phyloP scores from a whole-genome alignment of 371 early-diverging fungal species.

The Phascolomyces articulosus region DNA sequence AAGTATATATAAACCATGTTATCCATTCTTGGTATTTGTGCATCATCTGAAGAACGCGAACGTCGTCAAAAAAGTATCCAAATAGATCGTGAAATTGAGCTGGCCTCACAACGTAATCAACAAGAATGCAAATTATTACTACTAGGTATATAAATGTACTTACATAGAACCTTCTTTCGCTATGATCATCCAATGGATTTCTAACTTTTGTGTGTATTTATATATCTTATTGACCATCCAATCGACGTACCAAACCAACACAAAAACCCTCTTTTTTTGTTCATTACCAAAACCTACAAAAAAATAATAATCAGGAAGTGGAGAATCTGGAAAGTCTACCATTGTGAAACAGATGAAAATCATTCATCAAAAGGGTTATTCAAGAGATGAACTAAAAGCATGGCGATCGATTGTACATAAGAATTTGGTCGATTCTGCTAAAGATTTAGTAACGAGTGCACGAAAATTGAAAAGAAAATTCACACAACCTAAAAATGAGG shows the following conservation, averaged over 20 bases:
- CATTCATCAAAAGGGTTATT: slow-evolving; percentile 84
- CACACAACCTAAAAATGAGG: slow-evolving; percentile 8
- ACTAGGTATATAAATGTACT: no score
- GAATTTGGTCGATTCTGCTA: slow-evolving; percentile 75
- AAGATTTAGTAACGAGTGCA: slow-evolving; percentile 59
- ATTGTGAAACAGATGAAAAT: slow-evolving; percentile 90
- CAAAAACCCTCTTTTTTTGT: not conserved
- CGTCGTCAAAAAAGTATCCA: slow-evolving; percentile 49
- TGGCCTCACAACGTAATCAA: slow-evolving; percentile 51
- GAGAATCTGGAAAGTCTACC: slow-evolving; percentile 86
- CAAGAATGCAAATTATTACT: slow-evolving; percentile 68
- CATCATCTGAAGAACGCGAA: slow-evolving; percentile 59
- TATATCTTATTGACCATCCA: no score
- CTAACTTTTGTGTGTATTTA: no score
- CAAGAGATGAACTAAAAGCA: slow-evolving; percentile 68
- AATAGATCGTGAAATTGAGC: slow-evolving; percentile 60
- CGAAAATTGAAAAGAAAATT: slow-evolving; percentile 52
- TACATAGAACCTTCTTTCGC: not conserved
- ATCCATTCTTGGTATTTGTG: slow-evolving; percentile 52
- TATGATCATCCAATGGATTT: not conserved
- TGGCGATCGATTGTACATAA: slow-evolving; percentile 72
- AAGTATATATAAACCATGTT: slow-evolving; percentile 12
- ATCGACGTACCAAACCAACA: no score
- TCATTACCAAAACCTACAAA: not conserved
- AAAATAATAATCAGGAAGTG: slow-evolving; percentile 55